Base-by-base conservation (phyloP, 768 basidiomycete species). In the Leccinum obscurum region DNA sequence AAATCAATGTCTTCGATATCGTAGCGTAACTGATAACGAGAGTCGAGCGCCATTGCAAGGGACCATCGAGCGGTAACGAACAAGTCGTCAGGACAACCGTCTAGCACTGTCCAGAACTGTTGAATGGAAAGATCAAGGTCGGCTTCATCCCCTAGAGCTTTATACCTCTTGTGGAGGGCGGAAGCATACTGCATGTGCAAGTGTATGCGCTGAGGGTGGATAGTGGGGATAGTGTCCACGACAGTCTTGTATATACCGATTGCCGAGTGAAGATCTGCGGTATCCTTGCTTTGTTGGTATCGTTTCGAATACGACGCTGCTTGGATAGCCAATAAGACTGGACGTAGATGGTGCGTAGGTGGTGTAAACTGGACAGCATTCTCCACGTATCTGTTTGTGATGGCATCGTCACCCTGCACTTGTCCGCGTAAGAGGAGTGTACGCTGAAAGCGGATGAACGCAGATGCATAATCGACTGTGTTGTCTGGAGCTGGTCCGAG, bases 51-150 rank as follows among this genome's bases (percentile, higher is more conserved):
- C 8, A 51, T 20, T 1, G 56, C 58, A 22, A 68, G 62, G 14
- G 30, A 34, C 10, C 35, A 35, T 48, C 60, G 58, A n/a, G 54
- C 62, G 3, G 59, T 20, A 15, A 57, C 28, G 22, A 62, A 34
- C 24, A 65, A 28, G 24, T 35, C 32, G 17, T 8, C 52, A 11
- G 66, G 58, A 35, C 63, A 65, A 6, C 3, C 20, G n/a, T 58
- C 58, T 8, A 62, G 22, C 24, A 52, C 54, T 11, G 15, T 24
- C 32, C 11, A 56, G 32, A 66, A 63, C 28, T 56, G 54, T 37
- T 53, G 44, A 32, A 66, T 65, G 22, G 65, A 66, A 52, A 66
- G 60, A 17, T 66, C 50, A 8, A 74, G 58, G 48, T 70, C 73
- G 5, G 15, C 57, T 28, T 62, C 56, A 17, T 66, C 54, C 5